These are phyloP conservation scores for Stephanodiscus triporus DNA, from an alignment of 108 stramenopile species.

Conservation along the genomic window DNA sequence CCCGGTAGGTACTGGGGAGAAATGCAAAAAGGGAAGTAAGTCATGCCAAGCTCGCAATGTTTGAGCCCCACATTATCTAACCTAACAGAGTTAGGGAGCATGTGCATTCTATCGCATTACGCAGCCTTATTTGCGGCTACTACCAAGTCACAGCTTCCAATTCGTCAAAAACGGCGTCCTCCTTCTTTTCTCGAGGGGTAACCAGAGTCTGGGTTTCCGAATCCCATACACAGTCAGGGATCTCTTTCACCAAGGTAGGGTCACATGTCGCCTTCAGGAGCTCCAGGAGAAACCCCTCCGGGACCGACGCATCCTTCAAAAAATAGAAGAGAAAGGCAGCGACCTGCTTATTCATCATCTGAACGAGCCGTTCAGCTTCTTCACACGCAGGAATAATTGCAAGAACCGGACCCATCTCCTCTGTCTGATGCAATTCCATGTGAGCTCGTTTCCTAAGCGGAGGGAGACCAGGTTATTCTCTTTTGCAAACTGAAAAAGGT, in stretches of 20 bases:
- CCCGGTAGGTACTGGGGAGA: too few relatives aligned
- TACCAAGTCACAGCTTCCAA: too few relatives aligned
- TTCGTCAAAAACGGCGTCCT: too few relatives aligned
- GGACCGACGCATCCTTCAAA: not conserved
- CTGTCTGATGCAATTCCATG: not conserved
- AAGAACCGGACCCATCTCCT: not conserved
- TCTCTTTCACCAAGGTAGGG: not conserved
- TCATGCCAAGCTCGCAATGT: too few relatives aligned
- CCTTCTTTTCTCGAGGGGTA: not conserved
- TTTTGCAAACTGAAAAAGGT: too few relatives aligned
- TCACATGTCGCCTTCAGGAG: not conserved
- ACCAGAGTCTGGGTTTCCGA: not conserved
- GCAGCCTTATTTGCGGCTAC: too few relatives aligned
- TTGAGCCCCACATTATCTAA: too few relatives aligned
- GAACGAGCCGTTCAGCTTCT: not conserved
- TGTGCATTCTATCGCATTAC: too few relatives aligned
- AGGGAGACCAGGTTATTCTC: too few relatives aligned
- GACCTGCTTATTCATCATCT: not conserved
- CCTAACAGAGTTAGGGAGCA: too few relatives aligned
- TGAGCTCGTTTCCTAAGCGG: too few relatives aligned
- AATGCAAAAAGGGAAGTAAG: too few relatives aligned
- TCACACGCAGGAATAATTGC: not conserved
- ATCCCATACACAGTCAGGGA: not conserved
- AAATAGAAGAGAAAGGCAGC: not conserved
- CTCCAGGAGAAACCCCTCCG: not conserved